A percentile compares a stretch with the other conserved stretches of the same genome.
Conservation (phyloP, 129 eudicot species). For the Flaveria ramosissima region DNA sequence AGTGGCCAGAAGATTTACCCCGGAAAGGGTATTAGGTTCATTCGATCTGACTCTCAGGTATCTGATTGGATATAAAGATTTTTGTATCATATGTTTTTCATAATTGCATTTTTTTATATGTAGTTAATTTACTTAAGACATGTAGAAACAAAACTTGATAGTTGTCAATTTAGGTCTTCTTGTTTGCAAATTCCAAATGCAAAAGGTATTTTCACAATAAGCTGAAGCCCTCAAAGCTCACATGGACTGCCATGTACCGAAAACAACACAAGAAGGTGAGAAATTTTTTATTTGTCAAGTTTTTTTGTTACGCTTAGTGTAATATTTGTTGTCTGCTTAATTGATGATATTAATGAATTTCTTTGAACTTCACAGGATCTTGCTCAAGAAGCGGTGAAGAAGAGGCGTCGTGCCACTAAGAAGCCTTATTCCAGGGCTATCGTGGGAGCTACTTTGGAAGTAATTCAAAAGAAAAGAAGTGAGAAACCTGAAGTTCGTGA, state of each 20-base stretch:
- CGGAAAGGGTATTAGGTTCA: slow-evolving; percentile 40
- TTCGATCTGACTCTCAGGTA: slow-evolving; percentile 45
- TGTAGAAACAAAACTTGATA: not conserved
- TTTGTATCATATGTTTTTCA: not conserved
- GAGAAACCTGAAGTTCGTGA: slow-evolving; percentile 66
- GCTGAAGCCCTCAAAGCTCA: slow-evolving; percentile 61
- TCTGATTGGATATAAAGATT: not conserved
- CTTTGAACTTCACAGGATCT: slow-evolving; percentile 35
- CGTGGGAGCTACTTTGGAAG: slow-evolving; percentile 69
- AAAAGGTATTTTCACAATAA: slow-evolving; percentile 59
- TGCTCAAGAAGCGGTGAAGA: slow-evolving; percentile 58
- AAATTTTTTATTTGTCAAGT: not conserved
- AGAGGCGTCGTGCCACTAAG: slow-evolving; percentile 64
- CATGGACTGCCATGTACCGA: slow-evolving; percentile 65
- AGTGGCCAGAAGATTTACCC: slow-evolving; percentile 42
- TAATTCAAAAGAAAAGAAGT: slow-evolving; percentile 61
- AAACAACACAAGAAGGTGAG: slow-evolving; percentile 70
- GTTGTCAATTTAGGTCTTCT: slow-evolving; percentile 42
- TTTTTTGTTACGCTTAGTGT: not conserved
- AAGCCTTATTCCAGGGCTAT: slow-evolving; percentile 64
- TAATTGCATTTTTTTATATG: not conserved
- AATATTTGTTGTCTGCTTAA: not conserved
- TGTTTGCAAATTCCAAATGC: slow-evolving; percentile 68
- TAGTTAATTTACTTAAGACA: not conserved
- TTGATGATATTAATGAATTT: too few relatives aligned